A percentile compares a stretch with the other conserved stretches of the same genome.
These are phyloP conservation scores for Leccinum olivaceopallidum DNA, from an alignment of 768 basidiomycete species.

Conservation along the genomic window DNA sequence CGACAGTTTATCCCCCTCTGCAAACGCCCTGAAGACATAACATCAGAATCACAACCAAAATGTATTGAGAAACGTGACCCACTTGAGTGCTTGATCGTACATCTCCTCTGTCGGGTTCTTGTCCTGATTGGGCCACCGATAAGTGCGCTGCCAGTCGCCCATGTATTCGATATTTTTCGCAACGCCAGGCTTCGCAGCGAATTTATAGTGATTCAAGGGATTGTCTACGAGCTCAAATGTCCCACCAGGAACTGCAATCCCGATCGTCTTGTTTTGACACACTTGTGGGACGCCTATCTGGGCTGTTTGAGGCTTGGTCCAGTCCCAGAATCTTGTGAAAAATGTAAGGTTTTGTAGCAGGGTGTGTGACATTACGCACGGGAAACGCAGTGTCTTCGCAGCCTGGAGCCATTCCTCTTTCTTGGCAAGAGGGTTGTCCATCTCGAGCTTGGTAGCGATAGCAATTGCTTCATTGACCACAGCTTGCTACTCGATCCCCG, in stretches of 20 bases:
- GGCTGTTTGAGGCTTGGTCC: constrained; percentile 10
- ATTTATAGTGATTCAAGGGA: constrained; percentile 20
- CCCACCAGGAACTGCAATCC: constrained; percentile 1
- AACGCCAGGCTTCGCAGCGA: constrained; percentile 1
- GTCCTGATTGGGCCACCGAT: constrained; percentile 12
- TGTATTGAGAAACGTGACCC: neutral
- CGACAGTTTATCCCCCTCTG: neutral
- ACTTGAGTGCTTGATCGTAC: constrained; percentile 17
- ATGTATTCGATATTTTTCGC: constrained; percentile 1
- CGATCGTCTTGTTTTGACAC: neutral
- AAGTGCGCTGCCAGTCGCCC: constrained; percentile 14
- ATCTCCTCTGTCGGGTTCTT: constrained; percentile 9
- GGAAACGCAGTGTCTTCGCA: constrained; percentile 17
- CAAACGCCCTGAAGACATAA: constrained; percentile 7
- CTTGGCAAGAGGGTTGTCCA: neutral
- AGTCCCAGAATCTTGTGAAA: constrained; percentile 19
- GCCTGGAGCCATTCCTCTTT: constrained; percentile 13
- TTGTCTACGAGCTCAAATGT: neutral
- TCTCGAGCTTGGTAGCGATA: constrained; percentile 11
- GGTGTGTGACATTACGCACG: constrained; percentile 8
- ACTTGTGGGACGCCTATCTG: constrained; percentile 7
- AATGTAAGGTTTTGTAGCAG: neutral
- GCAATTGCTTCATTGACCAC: constrained; percentile 15
- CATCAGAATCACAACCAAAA: neutral
- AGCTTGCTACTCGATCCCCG: constrained; percentile 13